Conservation (phyloP, 805 yeast genomes). For the Candida krabiensis region DNA sequence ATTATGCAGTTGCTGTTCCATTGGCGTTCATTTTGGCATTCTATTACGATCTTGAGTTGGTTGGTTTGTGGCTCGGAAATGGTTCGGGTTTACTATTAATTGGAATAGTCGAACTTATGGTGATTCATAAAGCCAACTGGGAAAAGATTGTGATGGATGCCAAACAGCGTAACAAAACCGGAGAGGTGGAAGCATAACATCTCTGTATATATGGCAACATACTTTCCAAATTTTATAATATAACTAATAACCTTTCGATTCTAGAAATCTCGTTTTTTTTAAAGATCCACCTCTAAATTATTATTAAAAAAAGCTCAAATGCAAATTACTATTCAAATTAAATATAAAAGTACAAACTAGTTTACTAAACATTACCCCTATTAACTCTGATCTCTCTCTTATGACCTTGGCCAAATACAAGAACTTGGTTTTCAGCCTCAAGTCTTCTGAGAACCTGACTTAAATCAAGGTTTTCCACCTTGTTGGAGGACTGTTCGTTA, state of each 20-base stretch:
- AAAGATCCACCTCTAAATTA: too few species aligned
- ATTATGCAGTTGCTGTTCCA: slow-evolving; percentile 72
- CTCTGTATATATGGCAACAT: not conserved
- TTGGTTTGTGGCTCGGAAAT: slow-evolving; percentile 75
- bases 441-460: slow-evolving; percentile 66
- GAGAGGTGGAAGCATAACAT: slow-evolving; percentile 1
- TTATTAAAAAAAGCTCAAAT: slow-evolving; percentile 1
- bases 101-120: slow-evolving; percentile 47
- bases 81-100: slow-evolving; percentile 62
- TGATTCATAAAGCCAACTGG: slow-evolving; percentile 55
- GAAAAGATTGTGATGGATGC: slow-evolving; percentile 40
- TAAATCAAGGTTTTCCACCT: slow-evolving; percentile 70
- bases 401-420: slow-evolving; percentile 70
- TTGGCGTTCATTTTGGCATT: slow-evolving; percentile 61
- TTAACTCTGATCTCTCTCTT: slow-evolving; percentile 54
- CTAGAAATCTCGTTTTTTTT: too few species aligned
- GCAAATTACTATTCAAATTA: too few species aligned
- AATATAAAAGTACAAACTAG: too few species aligned
- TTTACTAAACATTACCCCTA: slow-evolving; percentile 4
- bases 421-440: slow-evolving; percentile 68
- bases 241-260: too few species aligned
- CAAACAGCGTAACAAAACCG: slow-evolving; percentile 14
- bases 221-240: too few species aligned
- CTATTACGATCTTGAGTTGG: slow-evolving; percentile 43
- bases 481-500: slow-evolving; percentile 63